These are phyloP conservation scores for Phanerochaete sordida DNA, from an alignment of 768 basidiomycete genomes.

Conservation along the genomic window DNA sequence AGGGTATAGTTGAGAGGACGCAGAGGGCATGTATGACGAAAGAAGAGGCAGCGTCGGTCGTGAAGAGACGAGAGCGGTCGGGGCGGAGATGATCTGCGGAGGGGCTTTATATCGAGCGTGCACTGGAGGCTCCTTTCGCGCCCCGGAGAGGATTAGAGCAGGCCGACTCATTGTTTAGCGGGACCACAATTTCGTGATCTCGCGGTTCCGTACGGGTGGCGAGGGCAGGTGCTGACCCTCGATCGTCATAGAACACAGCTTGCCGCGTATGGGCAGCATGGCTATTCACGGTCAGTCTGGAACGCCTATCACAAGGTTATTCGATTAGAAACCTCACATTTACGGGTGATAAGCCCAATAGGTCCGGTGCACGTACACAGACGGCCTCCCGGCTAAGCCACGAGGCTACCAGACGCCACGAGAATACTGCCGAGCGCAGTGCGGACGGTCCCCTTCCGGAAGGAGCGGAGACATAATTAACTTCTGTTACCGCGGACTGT, in stretches of 20 bases:
- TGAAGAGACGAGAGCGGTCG: not conserved
- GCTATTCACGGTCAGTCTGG: slow-evolving; percentile 8
- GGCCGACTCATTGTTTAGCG: slow-evolving; percentile 7
- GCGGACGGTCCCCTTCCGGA: slow-evolving; percentile 1
- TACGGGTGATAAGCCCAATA: slow-evolving; percentile 5
- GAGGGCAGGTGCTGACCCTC: slow-evolving; percentile 8
- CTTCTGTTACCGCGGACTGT: not conserved
- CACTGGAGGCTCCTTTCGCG: slow-evolving; percentile 4
- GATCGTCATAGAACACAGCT: slow-evolving; percentile 10
- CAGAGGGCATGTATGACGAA: slow-evolving; percentile 1
- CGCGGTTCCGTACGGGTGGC: slow-evolving; percentile 9
- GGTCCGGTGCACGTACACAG: not conserved
- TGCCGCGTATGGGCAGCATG: not conserved
- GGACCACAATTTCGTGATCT: slow-evolving; percentile 7
- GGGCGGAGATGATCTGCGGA: not conserved
- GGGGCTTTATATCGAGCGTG: slow-evolving; percentile 3
- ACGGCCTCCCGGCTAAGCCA: not conserved
- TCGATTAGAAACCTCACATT: not conserved
- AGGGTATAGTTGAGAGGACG: not conserved
- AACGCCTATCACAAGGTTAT: slow-evolving; percentile 10
- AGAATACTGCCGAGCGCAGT: not conserved
- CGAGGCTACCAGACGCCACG: slow-evolving; percentile 15
- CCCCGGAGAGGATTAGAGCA: slow-evolving; percentile 3
- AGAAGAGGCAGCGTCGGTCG: not conserved
- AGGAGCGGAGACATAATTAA: slow-evolving; percentile 6